Evolutionary conservation across 1,284 basidiomycete species (phyloP), one percentile per base, ranked within the genome.

Genomic region (Cryptococcus amylolentus): DNA sequence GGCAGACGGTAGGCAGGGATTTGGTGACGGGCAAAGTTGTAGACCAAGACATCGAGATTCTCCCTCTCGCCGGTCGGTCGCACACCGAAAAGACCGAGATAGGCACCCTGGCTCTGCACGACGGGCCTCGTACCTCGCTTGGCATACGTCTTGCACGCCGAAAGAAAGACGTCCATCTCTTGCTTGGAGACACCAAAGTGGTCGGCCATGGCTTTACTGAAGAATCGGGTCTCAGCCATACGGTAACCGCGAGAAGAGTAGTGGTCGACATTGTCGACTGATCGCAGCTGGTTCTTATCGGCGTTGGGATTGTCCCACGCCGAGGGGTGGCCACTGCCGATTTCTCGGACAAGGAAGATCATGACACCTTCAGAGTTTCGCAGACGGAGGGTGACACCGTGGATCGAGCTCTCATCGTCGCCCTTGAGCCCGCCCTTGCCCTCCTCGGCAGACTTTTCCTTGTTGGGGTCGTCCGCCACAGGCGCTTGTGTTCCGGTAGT

Each of bases 21-120:
- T 67, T 81, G 80, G 60, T 81, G 80, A 26, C 79, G 75, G 31
- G 80, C 80, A 69, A 81, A 81, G 66, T 79, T 78, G 74, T 81
- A 81, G 13, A 80, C 80, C 4, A 81, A 68, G 18, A 80, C 78
- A 54, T 81, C 80, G 46, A 79, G 67, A 9, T 72, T 74, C 3
- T 66, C 68, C 14, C 59, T 50, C 49, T 64, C 67, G n/a, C 70
- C 73, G 7, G 75, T 76, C 1, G 80, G 77, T 26, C 80, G 70
- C 7, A 80, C 78, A 56, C 80, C 80, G 60, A 81, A 81, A 20
- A 81, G 70, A 41, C 79, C 79, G 20, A 79, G 76, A 62, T 81
- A 81, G 18, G 79, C 77, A 31, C 80, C 80, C 10, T 76, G 76
- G 20, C 78, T 72, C 64, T 81, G 80, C 4, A 81, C 80, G 50